These are phyloP conservation scores for Eimeria sp. DNA, from an alignment of 169 alveolate species.

Conservation along the genomic window DNA sequence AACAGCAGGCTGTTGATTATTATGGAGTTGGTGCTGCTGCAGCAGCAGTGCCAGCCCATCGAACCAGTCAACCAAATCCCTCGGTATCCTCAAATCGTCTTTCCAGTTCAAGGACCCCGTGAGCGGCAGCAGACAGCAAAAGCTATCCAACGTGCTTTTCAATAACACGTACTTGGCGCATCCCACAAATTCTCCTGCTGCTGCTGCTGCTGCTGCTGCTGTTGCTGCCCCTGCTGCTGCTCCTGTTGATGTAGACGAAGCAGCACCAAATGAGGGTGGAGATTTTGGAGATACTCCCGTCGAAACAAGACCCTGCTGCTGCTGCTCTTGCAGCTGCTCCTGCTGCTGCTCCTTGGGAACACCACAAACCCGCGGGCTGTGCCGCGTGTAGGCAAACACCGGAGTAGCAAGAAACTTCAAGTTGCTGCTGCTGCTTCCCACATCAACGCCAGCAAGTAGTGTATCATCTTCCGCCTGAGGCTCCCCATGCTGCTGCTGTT, in stretches of 20 bases:
- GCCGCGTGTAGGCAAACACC: constrained; percentile 15
- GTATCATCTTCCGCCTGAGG: neutral
- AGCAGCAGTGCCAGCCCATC: constrained; percentile 76
- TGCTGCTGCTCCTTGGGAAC: constrained; percentile 7
- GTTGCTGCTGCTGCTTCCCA: constrained; percentile 12
- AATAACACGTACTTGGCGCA: constrained; percentile 63
- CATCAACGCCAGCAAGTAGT: neutral
- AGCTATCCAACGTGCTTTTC: constrained; percentile 80
- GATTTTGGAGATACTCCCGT: neutral
- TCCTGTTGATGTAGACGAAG: neutral
- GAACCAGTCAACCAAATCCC: constrained; percentile 78
- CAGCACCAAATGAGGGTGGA: neutral
- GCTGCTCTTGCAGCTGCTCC: constrained; percentile 9
- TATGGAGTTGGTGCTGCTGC: constrained; percentile 19
- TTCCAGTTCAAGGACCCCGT: constrained; percentile 79
- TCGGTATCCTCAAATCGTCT: constrained; percentile 76
- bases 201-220: neutral
- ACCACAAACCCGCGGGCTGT: neutral
- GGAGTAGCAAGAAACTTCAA: constrained; percentile 57
- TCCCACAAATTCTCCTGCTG: constrained; percentile 25
- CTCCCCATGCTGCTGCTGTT: constrained; percentile 15
- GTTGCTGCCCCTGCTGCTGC: constrained; percentile 6
- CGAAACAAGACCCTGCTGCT: neutral
- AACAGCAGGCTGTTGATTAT: neutral
- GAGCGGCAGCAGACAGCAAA: constrained; percentile 78